phyloP scores from a whole-genome alignment of 2,329 filamentous ascomycete genomes.

The Blastomyces percursus region DNA sequence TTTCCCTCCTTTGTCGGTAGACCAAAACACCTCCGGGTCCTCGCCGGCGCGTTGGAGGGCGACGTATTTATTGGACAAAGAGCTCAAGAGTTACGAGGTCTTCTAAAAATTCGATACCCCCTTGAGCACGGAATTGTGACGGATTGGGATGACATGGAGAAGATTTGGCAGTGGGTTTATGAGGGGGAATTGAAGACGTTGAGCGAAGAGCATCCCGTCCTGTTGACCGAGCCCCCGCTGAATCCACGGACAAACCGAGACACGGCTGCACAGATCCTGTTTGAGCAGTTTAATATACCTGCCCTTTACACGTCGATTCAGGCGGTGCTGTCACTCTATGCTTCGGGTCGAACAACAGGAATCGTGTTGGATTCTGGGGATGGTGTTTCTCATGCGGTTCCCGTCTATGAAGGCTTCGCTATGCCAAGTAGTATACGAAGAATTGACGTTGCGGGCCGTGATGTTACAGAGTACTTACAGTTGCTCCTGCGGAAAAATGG shows the following conservation, averaged over 20 bases:
- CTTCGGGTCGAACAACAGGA: constrained; percentile 88
- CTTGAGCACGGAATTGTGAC: constrained; percentile 97
- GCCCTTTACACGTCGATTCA: constrained; percentile 95
- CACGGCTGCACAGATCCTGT: constrained; percentile 91
- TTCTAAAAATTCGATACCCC: constrained; percentile 92
- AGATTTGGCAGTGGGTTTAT: constrained; percentile 98
- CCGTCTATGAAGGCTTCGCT: constrained; percentile 95
- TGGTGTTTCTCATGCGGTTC: constrained; percentile 92
- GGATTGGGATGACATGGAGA: constrained; percentile 99
- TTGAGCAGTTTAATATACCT: constrained; percentile 97
- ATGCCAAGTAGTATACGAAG: constrained; percentile 90
- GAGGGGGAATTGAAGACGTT: constrained; percentile 90
- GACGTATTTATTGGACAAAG: constrained; percentile 94
- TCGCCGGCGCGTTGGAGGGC: constrained; percentile 92
- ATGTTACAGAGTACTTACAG: constrained; percentile 94
- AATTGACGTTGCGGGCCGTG: constrained; percentile 90
- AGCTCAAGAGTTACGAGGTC: constrained; percentile 77
- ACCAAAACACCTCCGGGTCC: constrained; percentile 86
- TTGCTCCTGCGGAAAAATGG: constrained; percentile 81
- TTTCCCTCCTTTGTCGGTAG: constrained; percentile 96
- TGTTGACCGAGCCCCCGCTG: constrained; percentile 88
- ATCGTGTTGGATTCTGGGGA: constrained; percentile 93
- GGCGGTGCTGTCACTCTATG: constrained; percentile 90
- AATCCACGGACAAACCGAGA: constrained; percentile 95
- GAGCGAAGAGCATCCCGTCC: constrained; percentile 96